These are phyloP conservation scores for Leccinum subtestaceum DNA, from an alignment of 768 basidiomycete species.

Conservation along the genomic window DNA sequence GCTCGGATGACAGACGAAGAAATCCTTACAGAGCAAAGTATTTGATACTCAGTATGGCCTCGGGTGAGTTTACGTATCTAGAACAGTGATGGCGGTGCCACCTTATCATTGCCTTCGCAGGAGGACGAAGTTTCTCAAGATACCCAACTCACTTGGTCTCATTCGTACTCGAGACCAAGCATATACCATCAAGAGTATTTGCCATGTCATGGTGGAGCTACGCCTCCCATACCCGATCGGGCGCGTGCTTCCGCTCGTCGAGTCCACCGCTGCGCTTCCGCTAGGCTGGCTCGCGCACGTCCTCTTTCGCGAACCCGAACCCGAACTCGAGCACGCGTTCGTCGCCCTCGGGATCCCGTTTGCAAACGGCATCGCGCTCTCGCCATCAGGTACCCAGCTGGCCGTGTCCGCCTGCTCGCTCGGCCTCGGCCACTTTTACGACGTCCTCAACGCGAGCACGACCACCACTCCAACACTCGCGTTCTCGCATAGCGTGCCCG, in stretches of 20 bases:
- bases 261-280: slow-evolving; percentile 56
- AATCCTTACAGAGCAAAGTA: background rate
- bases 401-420: slow-evolving; percentile 58
- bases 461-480: slow-evolving; percentile 39
- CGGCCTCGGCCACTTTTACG: slow-evolving; percentile 49
- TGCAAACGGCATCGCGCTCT: slow-evolving; percentile 67
- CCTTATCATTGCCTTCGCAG: background rate
- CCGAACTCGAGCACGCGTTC: slow-evolving; percentile 35
- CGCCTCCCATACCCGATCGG: slow-evolving; percentile 46
- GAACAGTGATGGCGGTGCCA: background rate
- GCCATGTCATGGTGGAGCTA: background rate
- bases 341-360: slow-evolving; percentile 54
- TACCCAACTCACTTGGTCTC: background rate
- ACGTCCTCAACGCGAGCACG: slow-evolving; percentile 28
- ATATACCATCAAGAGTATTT: background rate
- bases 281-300: slow-evolving; percentile 60
- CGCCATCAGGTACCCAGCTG: slow-evolving; percentile 45
- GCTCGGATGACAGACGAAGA: background rate
- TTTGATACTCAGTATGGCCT: background rate
- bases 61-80: background rate
- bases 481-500: slow-evolving; percentile 36
- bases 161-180: background rate
- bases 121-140: background rate
- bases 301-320: background rate
- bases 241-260: slow-evolving; percentile 48